Evolutionary conservation across 805 yeast species (phyloP), one percentile per base, ranked within the genome.

Genomic region (Schizosaccharomyces pombe): DNA sequence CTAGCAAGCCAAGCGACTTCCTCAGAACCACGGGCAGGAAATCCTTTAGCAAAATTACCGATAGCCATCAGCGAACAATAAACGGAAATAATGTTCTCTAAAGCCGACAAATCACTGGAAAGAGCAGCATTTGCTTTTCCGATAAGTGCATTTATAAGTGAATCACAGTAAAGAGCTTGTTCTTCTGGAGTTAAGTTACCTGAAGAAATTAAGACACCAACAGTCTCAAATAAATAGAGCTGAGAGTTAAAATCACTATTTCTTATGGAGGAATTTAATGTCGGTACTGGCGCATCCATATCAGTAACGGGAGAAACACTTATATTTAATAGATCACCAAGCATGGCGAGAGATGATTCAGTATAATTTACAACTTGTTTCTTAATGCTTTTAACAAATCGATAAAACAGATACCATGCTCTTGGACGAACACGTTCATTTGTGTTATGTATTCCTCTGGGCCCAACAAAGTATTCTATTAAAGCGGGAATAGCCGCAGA

Each of bases 41-140:
- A 78, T 3, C 97, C 97, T 63, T 91, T 77, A 2, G 86, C 81
- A 62, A 87, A 74, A 0, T 95, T 85, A 49, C 95, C 96, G 49
- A 89, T 76, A 0, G 95, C 87, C 78, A 85, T 77, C 52, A 91
- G 68, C 33, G 80, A 74, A 64, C 89, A 96, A 65, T 91, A 95
- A 2, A 85, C 80, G 63, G 85, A 91, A 49, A 84, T 66, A 1
- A 80, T 72, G 33, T 74, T 62, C 4, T 43, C 49, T 9, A 43
- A 22, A 19, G 49, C 19, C 6, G 28, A 19, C 19, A 12, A 8
- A 9, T 26, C 26, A 43, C 31, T 22, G 30, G 30, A 22, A 19
- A 43, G 16, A 22, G 30, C 30, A 14, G 28, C 14, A 19, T 19
- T 43, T 14, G 30, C 30, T 43, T 43, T 19, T 11, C 26, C 14